Conservation (phyloP, 148 eudicot genomes). For the Selenicereus undatus region DNA sequence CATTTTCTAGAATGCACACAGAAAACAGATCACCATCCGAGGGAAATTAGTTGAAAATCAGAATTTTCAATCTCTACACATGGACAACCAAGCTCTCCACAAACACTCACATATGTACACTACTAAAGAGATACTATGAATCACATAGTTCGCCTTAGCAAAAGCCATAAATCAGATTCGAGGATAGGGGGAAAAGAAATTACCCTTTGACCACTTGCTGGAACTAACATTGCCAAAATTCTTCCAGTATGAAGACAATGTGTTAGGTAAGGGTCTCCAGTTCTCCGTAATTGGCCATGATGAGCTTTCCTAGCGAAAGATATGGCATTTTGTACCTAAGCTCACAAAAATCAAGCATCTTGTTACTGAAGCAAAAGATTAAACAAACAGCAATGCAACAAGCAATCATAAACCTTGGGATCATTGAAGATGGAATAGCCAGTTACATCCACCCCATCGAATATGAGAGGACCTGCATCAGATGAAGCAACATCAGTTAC, state of each 20-base stretch:
- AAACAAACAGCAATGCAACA: slow-evolving; percentile 17
- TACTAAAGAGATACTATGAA: background rate
- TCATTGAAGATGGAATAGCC: slow-evolving; percentile 72
- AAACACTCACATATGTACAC: background rate
- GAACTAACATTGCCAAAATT: slow-evolving; percentile 71
- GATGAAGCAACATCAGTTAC: background rate
- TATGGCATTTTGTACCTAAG: slow-evolving; percentile 89
- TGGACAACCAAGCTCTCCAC: background rate
- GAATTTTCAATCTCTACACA: background rate
- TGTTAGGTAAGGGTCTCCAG: slow-evolving; percentile 80
- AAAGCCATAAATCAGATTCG: background rate
- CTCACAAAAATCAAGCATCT: slow-evolving; percentile 35
- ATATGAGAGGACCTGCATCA: slow-evolving; percentile 58
- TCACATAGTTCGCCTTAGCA: background rate
- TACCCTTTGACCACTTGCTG: slow-evolving; percentile 75
- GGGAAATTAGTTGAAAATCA: background rate
- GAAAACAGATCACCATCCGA: background rate
- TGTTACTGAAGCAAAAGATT: slow-evolving; percentile 20
- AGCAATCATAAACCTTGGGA: slow-evolving; percentile 55
- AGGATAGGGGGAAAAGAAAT: slow-evolving; percentile 6
- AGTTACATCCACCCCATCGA: slow-evolving; percentile 93
- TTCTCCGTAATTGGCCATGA: slow-evolving; percentile 70
- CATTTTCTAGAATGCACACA: background rate
- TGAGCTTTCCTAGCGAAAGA: slow-evolving; percentile 88
- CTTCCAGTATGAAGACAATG: slow-evolving; percentile 91